A percentile compares a stretch with the other conserved stretches of the same genome.
Conservation (phyloP, 2,329 filamentous ascomycete species). For the Cercospora sojina region DNA sequence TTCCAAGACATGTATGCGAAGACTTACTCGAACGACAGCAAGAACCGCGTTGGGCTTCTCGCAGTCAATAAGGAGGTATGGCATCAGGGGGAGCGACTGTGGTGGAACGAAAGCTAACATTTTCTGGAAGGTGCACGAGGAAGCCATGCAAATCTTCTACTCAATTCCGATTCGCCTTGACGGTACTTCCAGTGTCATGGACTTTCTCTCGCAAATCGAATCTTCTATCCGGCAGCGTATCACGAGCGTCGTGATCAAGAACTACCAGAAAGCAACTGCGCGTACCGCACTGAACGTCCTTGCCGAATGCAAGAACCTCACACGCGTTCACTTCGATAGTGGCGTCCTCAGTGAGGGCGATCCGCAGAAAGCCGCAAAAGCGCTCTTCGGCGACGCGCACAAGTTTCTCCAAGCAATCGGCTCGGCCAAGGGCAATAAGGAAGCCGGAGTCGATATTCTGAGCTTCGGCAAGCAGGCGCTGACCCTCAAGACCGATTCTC, state of each 20-base stretch:
- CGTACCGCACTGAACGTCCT: conserved; percentile 38
- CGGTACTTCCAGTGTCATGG: conserved; percentile 33
- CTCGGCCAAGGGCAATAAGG: conserved; percentile 27
- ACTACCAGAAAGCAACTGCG: conserved; percentile 35
- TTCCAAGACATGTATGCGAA: conserved; percentile 33
- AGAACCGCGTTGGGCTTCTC: conserved; percentile 38
- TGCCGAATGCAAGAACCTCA: conserved; percentile 33
- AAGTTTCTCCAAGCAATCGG: conserved; percentile 34
- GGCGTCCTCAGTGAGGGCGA: conserved; percentile 34
- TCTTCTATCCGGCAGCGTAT: conserved; percentile 27
- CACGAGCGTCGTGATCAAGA: conserved; percentile 31
- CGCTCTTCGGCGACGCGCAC: conserved; percentile 38
- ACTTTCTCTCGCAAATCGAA: conserved; percentile 37
- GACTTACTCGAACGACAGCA: conserved; percentile 34
- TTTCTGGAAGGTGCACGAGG: conserved; percentile 31
- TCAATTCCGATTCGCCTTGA: conserved; percentile 36
- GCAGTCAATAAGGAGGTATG: conserved; percentile 37
- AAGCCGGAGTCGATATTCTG: conserved; percentile 33
- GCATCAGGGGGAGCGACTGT: background rate
- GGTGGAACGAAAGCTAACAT: background rate
- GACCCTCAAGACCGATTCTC: conserved; percentile 29
- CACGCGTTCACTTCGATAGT: conserved; percentile 32
- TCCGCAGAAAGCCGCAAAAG: conserved; percentile 37
- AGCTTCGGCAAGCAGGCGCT: conserved; percentile 34
- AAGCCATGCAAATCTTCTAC: conserved; percentile 38